A percentile compares a stretch with the other conserved stretches of the same genome.
These are phyloP conservation scores for Boletellus sp. DNA, from an alignment of 768 basidiomycete genomes.

Conservation along the genomic window DNA sequence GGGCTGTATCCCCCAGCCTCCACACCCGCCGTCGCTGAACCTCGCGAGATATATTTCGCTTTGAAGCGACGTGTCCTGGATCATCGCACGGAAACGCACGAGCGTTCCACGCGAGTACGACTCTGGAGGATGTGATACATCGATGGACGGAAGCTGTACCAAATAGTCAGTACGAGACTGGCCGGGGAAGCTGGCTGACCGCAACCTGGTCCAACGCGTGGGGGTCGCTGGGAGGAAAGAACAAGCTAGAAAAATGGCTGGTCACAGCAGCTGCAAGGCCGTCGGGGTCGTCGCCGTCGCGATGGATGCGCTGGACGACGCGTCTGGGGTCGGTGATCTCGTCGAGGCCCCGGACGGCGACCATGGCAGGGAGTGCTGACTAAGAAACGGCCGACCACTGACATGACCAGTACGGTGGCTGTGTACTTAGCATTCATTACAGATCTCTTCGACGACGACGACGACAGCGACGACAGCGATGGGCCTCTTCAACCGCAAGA, in stretches of 20 bases:
- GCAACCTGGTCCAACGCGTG: conserved; percentile 20
- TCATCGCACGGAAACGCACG: conserved; percentile 72
- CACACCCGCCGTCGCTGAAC: conserved; percentile 41
- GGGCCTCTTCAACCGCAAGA: conserved; percentile 60
- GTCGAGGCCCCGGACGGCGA: conserved; percentile 46
- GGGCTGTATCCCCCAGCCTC: conserved; percentile 72
- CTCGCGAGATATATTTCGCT: conserved; percentile 68
- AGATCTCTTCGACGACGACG: conserved; percentile 7
- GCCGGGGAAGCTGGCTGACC: conserved; percentile 5
- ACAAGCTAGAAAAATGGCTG: conserved; percentile 44
- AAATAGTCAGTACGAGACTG: not conserved
- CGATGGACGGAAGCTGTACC: conserved; percentile 56
- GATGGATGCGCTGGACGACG: conserved; percentile 50
- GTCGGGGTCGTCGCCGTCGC: conserved; percentile 26
- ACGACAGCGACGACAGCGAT: conserved; percentile 30
- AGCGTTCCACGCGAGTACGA: conserved; percentile 50
- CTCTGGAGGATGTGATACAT: conserved; percentile 45
- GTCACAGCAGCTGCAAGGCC: conserved; percentile 43
- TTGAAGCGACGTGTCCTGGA: conserved; percentile 76
- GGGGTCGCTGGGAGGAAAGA: conserved; percentile 35
- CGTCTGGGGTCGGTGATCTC: conserved; percentile 48
- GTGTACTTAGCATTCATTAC: conserved; percentile 1
- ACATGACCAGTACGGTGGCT: conserved; percentile 4
- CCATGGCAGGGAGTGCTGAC: conserved; percentile 40
- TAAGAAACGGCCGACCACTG: conserved; percentile 2